Base-by-base conservation (phyloP, 495 filamentous ascomycete species). In the Ramalina peruviana region DNA sequence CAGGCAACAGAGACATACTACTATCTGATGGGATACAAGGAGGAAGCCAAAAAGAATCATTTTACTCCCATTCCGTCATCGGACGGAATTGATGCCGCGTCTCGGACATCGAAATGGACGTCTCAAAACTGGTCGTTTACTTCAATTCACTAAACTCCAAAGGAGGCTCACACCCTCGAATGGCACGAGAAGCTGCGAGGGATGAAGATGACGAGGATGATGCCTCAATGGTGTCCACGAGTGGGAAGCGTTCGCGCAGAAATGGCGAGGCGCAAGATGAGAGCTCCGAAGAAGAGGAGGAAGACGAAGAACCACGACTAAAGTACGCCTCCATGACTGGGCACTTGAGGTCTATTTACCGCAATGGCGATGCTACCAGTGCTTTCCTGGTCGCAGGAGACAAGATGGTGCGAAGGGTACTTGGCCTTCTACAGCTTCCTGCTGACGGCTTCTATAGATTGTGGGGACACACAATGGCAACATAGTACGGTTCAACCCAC, bases 391-490 rank as follows among this genome's bases (percentile, higher is more conserved):
- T 92, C 43, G 85, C 85, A 19, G 90, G 88, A 23, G 92, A 97
- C 70, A 97, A 95, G 69, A 94, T 96, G 88, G 87, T 90, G 71
- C 53, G 74, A 42, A 17, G 12, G 21, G 16, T 2, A 13, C 19
- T 30, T 20, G 45, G 20, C 7, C 16, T 15, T 17, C 16, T 38
- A 15, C 6, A 15, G 11, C 15, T 5, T 3, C 37, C 47, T 27
- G 48, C 54, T 62, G 43, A 65, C 46, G 46, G 4, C 13, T 58
- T 33, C 37, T 56, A 26, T 66, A 93, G 86, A 83, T 97, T 49
- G 70, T 93, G 54, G 92, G 92, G 55, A 95, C 93, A 4, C 92
- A 98, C 65, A 96, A 94, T 67, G 92, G 92, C 55, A 94, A 92
- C 58, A 87, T 97, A 57, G 88, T 94, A 72, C 76, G 85, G 71